Evolutionary conservation across 371 early-diverging fungal genomes (phyloP), one percentile per base, ranked within the genome.

Genomic region (Mortierella sp.): DNA sequence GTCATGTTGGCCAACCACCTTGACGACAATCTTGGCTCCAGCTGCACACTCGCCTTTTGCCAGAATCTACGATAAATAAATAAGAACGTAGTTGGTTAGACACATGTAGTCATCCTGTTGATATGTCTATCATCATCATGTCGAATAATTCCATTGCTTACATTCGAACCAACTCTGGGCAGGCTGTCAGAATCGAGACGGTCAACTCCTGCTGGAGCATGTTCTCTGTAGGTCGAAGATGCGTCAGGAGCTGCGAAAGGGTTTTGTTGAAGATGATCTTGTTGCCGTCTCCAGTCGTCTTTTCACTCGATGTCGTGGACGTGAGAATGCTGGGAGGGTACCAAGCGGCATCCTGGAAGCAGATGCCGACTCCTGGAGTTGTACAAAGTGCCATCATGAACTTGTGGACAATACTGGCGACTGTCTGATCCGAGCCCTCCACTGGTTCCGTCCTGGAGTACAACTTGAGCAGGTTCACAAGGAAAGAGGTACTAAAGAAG

Each of bases 1-100:
- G 94, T 91, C 85, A 95, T 90, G 73, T 93, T 96, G 37, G 93
- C 90, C 19, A 96, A 72, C 94, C 95, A 97, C 77, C 91, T 90
- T 6, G 90, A 85, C 0, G 93, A 93, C 26, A 93, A 86, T 34
- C 95, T 91, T 3, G 96, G 96, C n/a, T 96, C 96, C 80, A 95
- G 88, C 39, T 93, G 91, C 44, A 94, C 64, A 14, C 87, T 77
- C 13, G 86, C 81, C 19, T 76, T 83, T 64, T 87, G 80, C 93
- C 93, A 95, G 73, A 88, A 95, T n/a, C 94, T 93, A 74, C 24
- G 70, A 26, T 31, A 22, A 53, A 11, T 40, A 31, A 13, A 10
- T 24, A 43, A 34, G 26, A 16, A 31, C 2, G 14, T 29, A 22
- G 5, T 61, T 8, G n/a, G 34, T 26, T 24, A 44, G 40, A 11